These are phyloP conservation scores for Cordyceps cateniannulata DNA, from an alignment of 2,329 filamentous ascomycete genomes.

Conservation along the genomic window DNA sequence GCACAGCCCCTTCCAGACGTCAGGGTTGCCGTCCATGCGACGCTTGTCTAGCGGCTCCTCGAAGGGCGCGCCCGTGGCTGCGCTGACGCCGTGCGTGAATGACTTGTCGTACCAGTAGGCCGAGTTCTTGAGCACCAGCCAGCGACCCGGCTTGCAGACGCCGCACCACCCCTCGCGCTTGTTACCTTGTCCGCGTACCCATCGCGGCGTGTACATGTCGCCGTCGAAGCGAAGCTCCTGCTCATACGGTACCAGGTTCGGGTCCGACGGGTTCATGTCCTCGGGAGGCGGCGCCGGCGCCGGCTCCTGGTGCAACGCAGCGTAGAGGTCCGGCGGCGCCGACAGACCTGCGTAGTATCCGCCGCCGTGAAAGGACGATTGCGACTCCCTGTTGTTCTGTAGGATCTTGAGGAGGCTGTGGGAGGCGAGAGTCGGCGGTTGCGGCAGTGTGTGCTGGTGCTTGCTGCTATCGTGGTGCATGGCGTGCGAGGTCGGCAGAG, in stretches of 20 bases:
- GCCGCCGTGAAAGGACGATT: constrained; percentile 55
- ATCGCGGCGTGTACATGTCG: constrained; percentile 76
- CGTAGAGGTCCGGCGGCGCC: constrained; percentile 71
- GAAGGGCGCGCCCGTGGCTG: constrained; percentile 71
- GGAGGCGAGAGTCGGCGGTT: constrained; percentile 56
- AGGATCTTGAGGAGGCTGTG: constrained; percentile 68
- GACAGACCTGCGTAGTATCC: constrained; percentile 64
- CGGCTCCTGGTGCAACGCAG: constrained; percentile 67
- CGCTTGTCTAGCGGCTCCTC: constrained; percentile 69
- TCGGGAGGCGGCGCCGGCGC: constrained; percentile 67
- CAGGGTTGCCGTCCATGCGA: constrained; percentile 72
- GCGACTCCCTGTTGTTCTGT: constrained; percentile 66
- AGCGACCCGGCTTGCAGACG: constrained; percentile 77
- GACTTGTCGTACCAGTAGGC: constrained; percentile 93
- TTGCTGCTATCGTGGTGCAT: constrained; percentile 33
- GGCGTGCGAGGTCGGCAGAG: constrained; percentile 32
- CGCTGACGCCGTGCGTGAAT: constrained; percentile 81
- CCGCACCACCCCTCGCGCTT: constrained; percentile 88
- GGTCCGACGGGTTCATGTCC: constrained; percentile 74
- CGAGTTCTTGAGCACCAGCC: constrained; percentile 84
- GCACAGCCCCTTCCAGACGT: constrained; percentile 76
- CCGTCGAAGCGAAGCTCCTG: constrained; percentile 73
- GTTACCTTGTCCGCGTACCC: constrained; percentile 80
- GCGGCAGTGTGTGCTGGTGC: constrained; percentile 41
- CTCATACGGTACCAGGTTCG: constrained; percentile 69